Evolutionary conservation across 1,139 yeast genomes (phyloP), one percentile per base, ranked within the genome.

Genomic region (Nadsonia starkeyi-henricii): DNA sequence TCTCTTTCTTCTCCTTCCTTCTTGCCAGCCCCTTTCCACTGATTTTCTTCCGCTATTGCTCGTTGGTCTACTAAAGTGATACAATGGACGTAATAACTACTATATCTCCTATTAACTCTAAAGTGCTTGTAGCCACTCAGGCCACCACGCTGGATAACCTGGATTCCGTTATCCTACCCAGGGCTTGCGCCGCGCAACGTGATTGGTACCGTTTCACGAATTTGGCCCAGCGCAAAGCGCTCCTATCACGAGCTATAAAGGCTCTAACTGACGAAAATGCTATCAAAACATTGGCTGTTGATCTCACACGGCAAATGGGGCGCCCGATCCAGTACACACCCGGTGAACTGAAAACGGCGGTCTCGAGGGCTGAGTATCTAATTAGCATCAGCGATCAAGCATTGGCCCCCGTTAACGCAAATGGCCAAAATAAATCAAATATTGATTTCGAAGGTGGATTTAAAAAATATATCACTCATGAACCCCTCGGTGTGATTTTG

Each of bases 401-500:
- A 23, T 23, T 9, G 28, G 28, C 28, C 28, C 9, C 28, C 28
- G n/a, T n/a, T n/a, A n/a, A n/a, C n/a, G 53, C 52, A 23, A 55
- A 58, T 8, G 55, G 53, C n/a, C 49, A 54, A 8, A 46, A 50
- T 39, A 42, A 37, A 19, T 44, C 48, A 21, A 30, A 26, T 12
- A 48, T 52, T 37, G 50, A 47, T 26, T 50, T 50, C 41, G 54
- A 51, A 19, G 54, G 57, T 23, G 54, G 55, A 41, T 62, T 65
- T 57, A 60, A 58, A 20, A 62, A 63, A 50, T 84, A 78, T 67
- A 71, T 80, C 23, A 65, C 73, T 48, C 72, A 57, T 44, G 86
- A 80, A 61, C 86, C 88, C 50, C 69, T 77, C 54, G 94, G 94
- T 58, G 89, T 82, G 45, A 79, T 85, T 63, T 86, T 88, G 47